These are phyloP conservation scores for Gnetum montanum DNA, from an alignment of 75 land plant species.

Conservation along the genomic window DNA sequence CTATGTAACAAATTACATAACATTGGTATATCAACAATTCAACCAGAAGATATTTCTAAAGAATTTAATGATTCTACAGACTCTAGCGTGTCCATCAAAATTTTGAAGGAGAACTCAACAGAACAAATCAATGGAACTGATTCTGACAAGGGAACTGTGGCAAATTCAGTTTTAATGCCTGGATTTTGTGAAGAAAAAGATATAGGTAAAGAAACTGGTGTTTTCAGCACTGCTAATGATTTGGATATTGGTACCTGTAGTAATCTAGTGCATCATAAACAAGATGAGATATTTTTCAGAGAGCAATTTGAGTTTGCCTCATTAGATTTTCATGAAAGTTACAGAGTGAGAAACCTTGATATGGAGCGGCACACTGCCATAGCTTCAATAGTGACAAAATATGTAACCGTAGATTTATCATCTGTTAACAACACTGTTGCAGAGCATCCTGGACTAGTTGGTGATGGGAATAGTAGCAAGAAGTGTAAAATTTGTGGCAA, in stretches of 20 bases:
- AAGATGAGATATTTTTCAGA: background rate
- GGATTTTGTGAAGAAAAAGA: constrained; percentile 1
- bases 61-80: background rate
- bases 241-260: background rate
- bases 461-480: constrained; percentile 4
- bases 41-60: background rate
- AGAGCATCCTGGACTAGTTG: constrained; percentile 10
- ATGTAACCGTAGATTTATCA: background rate
- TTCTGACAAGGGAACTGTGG: no score
- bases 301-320: constrained; percentile 6
- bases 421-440: background rate
- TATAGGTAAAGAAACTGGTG: background rate
- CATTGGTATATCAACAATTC: background rate
- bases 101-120: background rate
- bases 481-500: constrained; percentile 38
- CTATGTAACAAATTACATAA: background rate
- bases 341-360: background rate
- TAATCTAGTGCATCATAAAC: background rate
- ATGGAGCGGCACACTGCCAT: constrained; percentile 13
- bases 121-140: background rate
- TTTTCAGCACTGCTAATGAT: background rate
- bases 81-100: background rate
- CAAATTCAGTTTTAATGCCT: no score
- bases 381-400: constrained; percentile 5
- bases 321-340: background rate